Evolutionary conservation across 192 early-diverging fungal species (phyloP).

Genomic region (Podila horticola): DNA sequence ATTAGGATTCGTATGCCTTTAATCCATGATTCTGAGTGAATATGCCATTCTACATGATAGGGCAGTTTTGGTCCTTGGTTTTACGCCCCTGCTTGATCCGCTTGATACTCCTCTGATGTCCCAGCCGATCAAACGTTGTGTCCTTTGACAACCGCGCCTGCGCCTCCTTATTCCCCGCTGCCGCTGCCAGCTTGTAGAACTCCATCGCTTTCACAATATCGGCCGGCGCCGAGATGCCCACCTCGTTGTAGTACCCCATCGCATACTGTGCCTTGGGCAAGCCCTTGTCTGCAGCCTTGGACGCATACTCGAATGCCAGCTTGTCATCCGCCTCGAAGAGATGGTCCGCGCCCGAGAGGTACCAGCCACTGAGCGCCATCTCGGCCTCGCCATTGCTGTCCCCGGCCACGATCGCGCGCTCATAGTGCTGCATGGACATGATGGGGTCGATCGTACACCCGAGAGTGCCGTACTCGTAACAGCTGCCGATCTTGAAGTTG

Average conservation of each 20-base stretch:
- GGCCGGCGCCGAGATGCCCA: conserved; percentile 72
- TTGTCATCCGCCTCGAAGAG: conserved; percentile 71
- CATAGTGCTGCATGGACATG: conserved; percentile 80
- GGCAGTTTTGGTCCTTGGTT: conserved; percentile 33
- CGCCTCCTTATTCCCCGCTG: conserved; percentile 38
- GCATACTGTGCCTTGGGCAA: conserved; percentile 87
- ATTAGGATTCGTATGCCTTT: too few species aligned
- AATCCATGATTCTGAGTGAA: too few species aligned
- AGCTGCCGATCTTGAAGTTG: conserved; percentile 80
- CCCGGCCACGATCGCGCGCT: conserved; percentile 67
- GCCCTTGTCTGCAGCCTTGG: conserved; percentile 83
- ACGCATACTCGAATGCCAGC: conserved; percentile 85
- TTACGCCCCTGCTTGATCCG: conserved; percentile 30
- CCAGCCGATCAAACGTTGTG: conserved; percentile 14
- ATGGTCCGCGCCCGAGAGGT: conserved; percentile 80
- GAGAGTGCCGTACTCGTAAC: conserved; percentile 81
- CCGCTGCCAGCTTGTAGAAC: conserved; percentile 27
- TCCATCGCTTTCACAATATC: conserved; percentile 63
- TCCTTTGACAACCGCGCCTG: conserved; percentile 19
- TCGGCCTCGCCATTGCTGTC: conserved; percentile 80
- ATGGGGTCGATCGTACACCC: conserved; percentile 72
- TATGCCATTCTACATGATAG: conserved; percentile 29
- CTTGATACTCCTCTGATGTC: conserved; percentile 31
- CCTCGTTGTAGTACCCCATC: conserved; percentile 91
- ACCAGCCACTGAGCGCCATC: conserved; percentile 91